Conservation (phyloP, 139 green algal genomes). For the Ulvella scutata region DNA sequence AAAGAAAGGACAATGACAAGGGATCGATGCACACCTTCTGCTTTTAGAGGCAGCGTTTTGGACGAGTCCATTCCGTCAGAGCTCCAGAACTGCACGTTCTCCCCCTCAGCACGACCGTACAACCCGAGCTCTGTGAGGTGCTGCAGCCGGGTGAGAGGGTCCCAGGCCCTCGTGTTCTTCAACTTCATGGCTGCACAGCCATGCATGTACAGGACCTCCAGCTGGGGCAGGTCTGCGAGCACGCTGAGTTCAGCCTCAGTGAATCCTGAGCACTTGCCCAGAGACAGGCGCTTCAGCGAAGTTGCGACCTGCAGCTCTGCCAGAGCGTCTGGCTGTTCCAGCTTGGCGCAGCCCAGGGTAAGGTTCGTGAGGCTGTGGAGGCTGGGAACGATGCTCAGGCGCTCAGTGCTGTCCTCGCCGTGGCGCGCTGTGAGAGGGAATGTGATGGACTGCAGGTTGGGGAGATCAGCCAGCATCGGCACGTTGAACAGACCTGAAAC, state of each 20-base stretch:
- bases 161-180: not conserved
- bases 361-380: not conserved
- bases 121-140: not conserved
- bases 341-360: not conserved
- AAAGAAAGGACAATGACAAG: no score
- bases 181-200: not conserved
- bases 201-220: not conserved
- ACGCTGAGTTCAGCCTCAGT: not conserved
- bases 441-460: not conserved
- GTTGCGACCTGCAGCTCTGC: not conserved
- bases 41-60: not conserved
- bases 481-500: not conserved
- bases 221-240: not conserved
- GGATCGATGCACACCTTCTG: not conserved
- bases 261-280: slow-evolving; percentile 4
- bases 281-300: not conserved
- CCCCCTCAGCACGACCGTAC: not conserved
- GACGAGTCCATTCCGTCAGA: not conserved
- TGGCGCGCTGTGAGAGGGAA: not conserved
- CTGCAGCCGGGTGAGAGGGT: not conserved
- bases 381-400: not conserved
- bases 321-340: not conserved
- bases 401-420: slow-evolving; percentile 1
- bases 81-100: slow-evolving; percentile 3
- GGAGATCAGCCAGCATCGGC: not conserved